Percentiles rank a stretch among this genome's conserved stretches.
phyloP scores from a whole-genome alignment of 2,329 filamentous ascomycete species.

The Xylariomycetidae sp. region DNA sequence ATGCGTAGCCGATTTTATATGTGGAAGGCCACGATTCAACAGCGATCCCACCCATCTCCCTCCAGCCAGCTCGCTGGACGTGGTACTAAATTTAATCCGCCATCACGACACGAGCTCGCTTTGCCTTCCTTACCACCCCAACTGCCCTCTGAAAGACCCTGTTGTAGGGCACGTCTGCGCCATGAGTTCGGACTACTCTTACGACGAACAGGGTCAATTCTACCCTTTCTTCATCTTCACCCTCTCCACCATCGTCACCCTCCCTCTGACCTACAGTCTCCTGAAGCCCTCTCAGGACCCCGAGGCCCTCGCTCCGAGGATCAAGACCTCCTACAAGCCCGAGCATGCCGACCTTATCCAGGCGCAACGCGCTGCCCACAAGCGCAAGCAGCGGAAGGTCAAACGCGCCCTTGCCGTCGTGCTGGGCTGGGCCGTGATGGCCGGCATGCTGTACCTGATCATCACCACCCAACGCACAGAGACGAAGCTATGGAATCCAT shows the following conservation, averaged over 20 bases:
- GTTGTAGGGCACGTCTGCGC: conserved; percentile 33
- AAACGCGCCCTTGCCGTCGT: conserved; percentile 76
- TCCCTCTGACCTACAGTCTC: conserved; percentile 85
- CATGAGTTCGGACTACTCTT: conserved; percentile 95
- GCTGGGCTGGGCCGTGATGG: conserved; percentile 76
- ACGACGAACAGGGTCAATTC: conserved; percentile 97
- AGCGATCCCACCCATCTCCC: conserved; percentile 5
- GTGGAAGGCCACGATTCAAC: conserved; percentile 26
- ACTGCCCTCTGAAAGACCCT: conserved; percentile 18
- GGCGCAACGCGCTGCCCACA: conserved; percentile 75
- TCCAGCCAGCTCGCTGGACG: conserved; percentile 9
- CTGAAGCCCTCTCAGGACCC: conserved; percentile 71
- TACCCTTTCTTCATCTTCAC: conserved; percentile 99
- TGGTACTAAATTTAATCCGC: conserved; percentile 14
- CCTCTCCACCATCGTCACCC: conserved; percentile 76
- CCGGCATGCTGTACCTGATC: conserved; percentile 88
- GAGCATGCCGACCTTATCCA: conserved; percentile 80
- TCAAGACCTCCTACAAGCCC: conserved; percentile 74
- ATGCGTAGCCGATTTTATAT: no score
- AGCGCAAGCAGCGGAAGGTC: conserved; percentile 80
- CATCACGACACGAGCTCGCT: conserved; percentile 6
- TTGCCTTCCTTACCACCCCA: conserved; percentile 2
- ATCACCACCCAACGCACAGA: conserved; percentile 64
- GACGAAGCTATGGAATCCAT: conserved; percentile 90
- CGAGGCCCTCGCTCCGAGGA: conserved; percentile 74